These are phyloP conservation scores for Syzygium malaccense DNA, from an alignment of 441 rosid species.

Conservation along the genomic window DNA sequence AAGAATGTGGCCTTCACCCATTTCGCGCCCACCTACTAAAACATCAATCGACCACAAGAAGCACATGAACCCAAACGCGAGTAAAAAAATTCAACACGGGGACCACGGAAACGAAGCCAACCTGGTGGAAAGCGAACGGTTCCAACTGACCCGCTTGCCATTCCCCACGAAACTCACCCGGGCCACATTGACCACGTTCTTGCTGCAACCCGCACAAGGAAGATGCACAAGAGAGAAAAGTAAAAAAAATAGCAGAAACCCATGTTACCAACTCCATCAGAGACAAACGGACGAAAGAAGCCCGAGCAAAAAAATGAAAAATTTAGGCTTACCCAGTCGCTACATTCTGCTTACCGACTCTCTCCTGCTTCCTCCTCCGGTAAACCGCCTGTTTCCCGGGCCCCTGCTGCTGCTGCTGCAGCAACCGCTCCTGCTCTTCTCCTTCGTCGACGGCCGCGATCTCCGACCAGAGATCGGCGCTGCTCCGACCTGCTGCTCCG, in stretches of 20 bases:
- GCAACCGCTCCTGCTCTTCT: slow-evolving; percentile 9
- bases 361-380: slow-evolving; percentile 40
- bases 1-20: not conserved
- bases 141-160: slow-evolving; percentile 68
- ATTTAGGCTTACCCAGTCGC: not conserved
- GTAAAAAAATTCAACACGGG: not conserved
- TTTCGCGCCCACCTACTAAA: not conserved
- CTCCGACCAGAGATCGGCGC: slow-evolving; percentile 49
- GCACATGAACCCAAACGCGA: not conserved
- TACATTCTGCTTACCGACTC: slow-evolving; percentile 5
- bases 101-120: not conserved
- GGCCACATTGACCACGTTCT: slow-evolving; percentile 15
- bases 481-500: slow-evolving; percentile 1
- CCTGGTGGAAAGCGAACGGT: slow-evolving; percentile 89
- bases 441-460: slow-evolving; percentile 26
- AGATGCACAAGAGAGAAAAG: not conserved
- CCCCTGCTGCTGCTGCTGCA: not conserved
- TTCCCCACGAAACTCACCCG: slow-evolving; percentile 46
- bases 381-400: slow-evolving; percentile 21
- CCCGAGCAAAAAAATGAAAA: not conserved
- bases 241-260: not conserved
- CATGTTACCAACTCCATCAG: not conserved
- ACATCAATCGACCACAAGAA: not conserved
- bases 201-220: slow-evolving; percentile 3
- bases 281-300: not conserved